Percentiles rank a stretch among this genome's conserved stretches.
Evolutionary conservation across 2,329 filamentous ascomycete species (phyloP).

Genomic region (Colletotrichum aenigma): DNA sequence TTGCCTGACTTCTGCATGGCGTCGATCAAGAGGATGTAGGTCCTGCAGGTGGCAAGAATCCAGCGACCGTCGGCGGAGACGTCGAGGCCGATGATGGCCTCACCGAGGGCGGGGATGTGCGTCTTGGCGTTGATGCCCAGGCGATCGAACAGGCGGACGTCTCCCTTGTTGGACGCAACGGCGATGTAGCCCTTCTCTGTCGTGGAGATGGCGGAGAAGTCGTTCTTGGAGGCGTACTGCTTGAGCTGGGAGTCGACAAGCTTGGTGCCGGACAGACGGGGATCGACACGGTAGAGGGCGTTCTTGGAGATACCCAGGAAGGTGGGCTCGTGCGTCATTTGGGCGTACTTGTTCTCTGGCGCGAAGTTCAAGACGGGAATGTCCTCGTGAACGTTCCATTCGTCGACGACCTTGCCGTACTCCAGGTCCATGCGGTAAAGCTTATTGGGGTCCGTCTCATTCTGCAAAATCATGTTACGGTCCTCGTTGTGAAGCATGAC

Average conservation of each 20-base stretch:
- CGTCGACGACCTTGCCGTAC: constrained; percentile 96
- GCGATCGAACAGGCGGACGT: constrained; percentile 94
- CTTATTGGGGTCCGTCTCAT: constrained; percentile 81
- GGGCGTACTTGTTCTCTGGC: constrained; percentile 96
- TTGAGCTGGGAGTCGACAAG: constrained; percentile 92
- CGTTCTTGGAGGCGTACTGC: constrained; percentile 96
- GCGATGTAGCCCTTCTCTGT: constrained; percentile 97
- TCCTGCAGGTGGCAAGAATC: constrained; percentile 92
- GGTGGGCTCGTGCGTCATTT: constrained; percentile 94
- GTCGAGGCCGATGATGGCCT: constrained; percentile 93
- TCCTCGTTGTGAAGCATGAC: constrained; percentile 96
- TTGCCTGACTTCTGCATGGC: constrained; percentile 90
- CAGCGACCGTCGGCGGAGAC: constrained; percentile 95
- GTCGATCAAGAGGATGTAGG: constrained; percentile 93
- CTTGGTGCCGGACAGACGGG: constrained; percentile 87
- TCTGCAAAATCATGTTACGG: constrained; percentile 87
- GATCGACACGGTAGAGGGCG: constrained; percentile 91
- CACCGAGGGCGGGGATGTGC: constrained; percentile 91
- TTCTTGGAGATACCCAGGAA: constrained; percentile 94
- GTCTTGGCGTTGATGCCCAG: constrained; percentile 98
- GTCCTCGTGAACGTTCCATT: constrained; percentile 98
- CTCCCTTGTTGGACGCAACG: constrained; percentile 96
- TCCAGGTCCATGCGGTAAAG: constrained; percentile 98
- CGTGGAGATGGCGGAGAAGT: constrained; percentile 92
- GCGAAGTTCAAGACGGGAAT: constrained; percentile 92